phyloP scores from a whole-genome alignment of 73 alveolate genomes.

The Blepharisma japonicum region DNA sequence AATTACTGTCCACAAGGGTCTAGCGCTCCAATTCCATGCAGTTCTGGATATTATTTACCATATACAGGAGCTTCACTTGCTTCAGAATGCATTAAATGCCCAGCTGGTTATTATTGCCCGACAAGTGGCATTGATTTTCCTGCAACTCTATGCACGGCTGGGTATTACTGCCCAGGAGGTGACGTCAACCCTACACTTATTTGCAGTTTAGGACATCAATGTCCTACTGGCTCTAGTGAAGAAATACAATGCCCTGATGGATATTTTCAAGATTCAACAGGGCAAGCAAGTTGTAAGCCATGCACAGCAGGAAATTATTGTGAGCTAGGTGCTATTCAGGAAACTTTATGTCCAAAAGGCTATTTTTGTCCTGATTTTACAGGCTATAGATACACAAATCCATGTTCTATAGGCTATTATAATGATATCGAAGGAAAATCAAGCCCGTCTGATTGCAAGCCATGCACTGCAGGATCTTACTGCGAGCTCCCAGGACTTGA shows the following conservation, averaged over 20 bases:
- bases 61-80: neutral
- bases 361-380: conserved; percentile 49
- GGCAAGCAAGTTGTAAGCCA: conserved; percentile 30
- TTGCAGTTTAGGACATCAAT: conserved; percentile 69
- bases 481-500: conserved; percentile 58
- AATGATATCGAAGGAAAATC: conserved; percentile 45
- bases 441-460: conserved; percentile 43
- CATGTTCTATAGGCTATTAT: conserved; percentile 75
- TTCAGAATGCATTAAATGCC: conserved; percentile 44
- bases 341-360: conserved; percentile 54
- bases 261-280: conserved; percentile 29
- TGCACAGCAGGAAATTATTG: conserved; percentile 68
- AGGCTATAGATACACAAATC: conserved; percentile 50
- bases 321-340: conserved; percentile 29
- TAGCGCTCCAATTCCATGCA: conserved; percentile 41
- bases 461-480: conserved; percentile 59
- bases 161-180: conserved; percentile 59
- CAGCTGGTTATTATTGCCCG: conserved; percentile 59
- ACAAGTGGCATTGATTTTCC: conserved; percentile 29
- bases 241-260: conserved; percentile 34
- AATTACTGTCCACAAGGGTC: conserved; percentile 39
- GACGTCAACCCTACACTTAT: conserved; percentile 35
- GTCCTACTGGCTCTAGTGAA: conserved; percentile 50
- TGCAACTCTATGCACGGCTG: conserved; percentile 29
- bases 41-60: conserved; percentile 35